Base-by-base conservation (phyloP, 2,329 filamentous ascomycete species). In the Fusarium pseudoanthophilum region DNA sequence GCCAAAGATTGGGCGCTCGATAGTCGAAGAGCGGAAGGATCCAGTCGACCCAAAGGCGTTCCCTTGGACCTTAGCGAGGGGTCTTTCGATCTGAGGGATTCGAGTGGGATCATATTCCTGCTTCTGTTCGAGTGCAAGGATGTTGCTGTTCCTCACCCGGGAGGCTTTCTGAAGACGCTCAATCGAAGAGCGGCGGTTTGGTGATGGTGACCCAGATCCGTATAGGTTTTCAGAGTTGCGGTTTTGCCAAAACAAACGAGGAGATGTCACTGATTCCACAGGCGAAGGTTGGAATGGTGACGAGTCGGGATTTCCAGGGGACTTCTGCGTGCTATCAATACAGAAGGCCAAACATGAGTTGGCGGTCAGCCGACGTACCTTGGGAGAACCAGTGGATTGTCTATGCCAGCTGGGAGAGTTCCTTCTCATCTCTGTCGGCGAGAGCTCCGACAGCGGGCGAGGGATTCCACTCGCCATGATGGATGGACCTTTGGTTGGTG, bases 111-210 rank as follows among this genome's bases (percentile, higher is more conserved):
- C 94, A 86, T 98, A 98, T 85, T 97, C 93, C 81, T 95, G 91
- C 84, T 95, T 95, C 80, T 95, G 92, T 84, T 98, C 95, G 62
- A 95, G 92, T 46, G 94, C 95, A 81, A 97, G 94, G 87, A 98
- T 98, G 84, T 92, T 97, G 88, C 95, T 98, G 85, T 97, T 98
- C 88, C 95, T 97, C 78, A 99, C 96, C 69, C 96, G 93, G 62
- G 95, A 97, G 37, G 95, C 95, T 81, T 92, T 94, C 85, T 98
- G 97, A 67, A 99, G 88, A 79, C 95, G 95, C 87, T 99, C 96
- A 75, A 99, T 95, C 24, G 95, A 98, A 51, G 94, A 93, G 80
- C 95, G 92, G 79, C 94, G 93, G 65, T 90, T 92, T 28, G 93
- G 91, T 51, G 92, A 92, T 13, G 92, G 90, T 16, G 92, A 91